Evolutionary conservation across 805 yeast species (phyloP).

Genomic region (Clavispora fructus): DNA sequence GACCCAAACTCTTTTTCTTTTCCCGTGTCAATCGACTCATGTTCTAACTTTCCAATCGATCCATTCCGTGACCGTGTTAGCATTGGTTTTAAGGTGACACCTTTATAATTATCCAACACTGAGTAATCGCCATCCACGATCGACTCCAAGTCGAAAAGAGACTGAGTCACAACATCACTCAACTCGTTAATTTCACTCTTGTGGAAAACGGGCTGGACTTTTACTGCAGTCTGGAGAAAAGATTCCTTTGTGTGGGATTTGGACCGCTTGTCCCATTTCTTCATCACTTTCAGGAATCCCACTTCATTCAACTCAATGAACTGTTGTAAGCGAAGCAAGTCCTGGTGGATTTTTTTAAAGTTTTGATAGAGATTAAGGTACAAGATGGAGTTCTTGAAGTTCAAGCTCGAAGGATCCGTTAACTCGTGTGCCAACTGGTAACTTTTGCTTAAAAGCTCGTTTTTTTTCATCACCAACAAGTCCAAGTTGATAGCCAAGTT

Average conservation of each 20-base stretch:
- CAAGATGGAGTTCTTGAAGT: constrained; percentile 65
- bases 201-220: constrained; percentile 95
- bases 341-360: constrained; percentile 83
- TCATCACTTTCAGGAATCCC: constrained; percentile 91
- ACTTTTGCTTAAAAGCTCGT: constrained; percentile 36
- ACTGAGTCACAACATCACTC: constrained; percentile 67
- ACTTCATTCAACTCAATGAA: constrained; percentile 92
- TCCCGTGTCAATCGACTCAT: background rate
- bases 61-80: background rate
- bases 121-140: constrained; percentile 42
- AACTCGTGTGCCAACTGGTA: constrained; percentile 10
- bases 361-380: constrained; percentile 83
- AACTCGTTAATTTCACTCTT: constrained; percentile 79
- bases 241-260: constrained; percentile 92
- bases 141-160: constrained; percentile 68
- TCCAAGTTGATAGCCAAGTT: constrained; percentile 78
- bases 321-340: constrained; percentile 82
- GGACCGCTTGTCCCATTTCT: constrained; percentile 97
- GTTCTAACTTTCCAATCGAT: background rate
- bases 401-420: constrained; percentile 12
- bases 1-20: background rate
- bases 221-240: constrained; percentile 85
- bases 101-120: constrained; percentile 17
- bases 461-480: constrained; percentile 66
- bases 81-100: background rate